Evolutionary conservation across 768 basidiomycete species (phyloP).

Genomic region (Mycena rebaudengoi): DNA sequence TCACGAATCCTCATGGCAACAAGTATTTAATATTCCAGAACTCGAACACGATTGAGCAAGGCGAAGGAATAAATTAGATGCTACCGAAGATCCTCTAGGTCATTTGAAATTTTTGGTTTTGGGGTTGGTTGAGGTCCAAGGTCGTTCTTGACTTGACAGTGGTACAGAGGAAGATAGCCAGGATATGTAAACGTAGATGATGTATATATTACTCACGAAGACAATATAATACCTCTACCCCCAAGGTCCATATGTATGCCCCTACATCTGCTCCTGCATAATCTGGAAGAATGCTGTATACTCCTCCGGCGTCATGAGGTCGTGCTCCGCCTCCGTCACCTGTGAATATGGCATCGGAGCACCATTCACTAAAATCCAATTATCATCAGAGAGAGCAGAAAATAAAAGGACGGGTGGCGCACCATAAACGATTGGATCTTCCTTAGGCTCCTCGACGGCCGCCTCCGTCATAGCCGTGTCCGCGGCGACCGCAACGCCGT

Average conservation of each 20-base stretch:
- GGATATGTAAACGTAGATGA: too few relatives aligned
- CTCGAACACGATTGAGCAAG: too few relatives aligned
- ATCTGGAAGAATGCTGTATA: constrained; percentile 85
- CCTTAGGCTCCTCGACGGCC: constrained; percentile 37
- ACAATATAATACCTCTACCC: background rate
- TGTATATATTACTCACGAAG: too few relatives aligned
- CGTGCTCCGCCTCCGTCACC: constrained; percentile 93
- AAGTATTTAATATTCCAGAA: too few relatives aligned
- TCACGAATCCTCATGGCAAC: too few relatives aligned
- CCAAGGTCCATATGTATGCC: background rate
- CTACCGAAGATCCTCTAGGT: too few relatives aligned
- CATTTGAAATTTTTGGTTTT: too few relatives aligned
- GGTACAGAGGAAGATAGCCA: too few relatives aligned
- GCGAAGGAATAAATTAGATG: too few relatives aligned
- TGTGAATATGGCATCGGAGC: constrained; percentile 74
- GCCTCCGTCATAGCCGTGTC: constrained; percentile 34
- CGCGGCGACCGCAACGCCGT: constrained; percentile 14
- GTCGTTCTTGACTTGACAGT: too few relatives aligned
- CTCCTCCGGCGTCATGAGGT: constrained; percentile 93
- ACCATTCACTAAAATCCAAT: constrained; percentile 69
- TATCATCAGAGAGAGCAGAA: background rate
- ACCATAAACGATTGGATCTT: constrained; percentile 80
- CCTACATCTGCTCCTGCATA: constrained; percentile 50
- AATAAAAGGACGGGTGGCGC: constrained; percentile 31
- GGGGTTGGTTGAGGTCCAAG: too few relatives aligned